A percentile compares a stretch with the other conserved stretches of the same genome.
These are phyloP conservation scores for Pestalotiopsis sp. DNA, from an alignment of 2,329 filamentous ascomycete species.

Conservation along the genomic window DNA sequence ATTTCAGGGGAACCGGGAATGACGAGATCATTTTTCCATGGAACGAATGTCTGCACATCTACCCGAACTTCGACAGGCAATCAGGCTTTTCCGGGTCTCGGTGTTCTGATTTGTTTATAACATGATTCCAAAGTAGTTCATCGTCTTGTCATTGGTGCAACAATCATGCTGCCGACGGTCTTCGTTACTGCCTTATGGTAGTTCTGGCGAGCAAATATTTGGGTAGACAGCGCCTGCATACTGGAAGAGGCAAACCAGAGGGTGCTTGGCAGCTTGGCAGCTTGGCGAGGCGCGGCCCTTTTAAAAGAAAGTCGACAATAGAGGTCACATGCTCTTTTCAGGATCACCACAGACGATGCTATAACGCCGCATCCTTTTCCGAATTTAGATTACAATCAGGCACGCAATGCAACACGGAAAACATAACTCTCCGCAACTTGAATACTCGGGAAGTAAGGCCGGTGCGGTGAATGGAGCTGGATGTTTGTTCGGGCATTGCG, in stretches of 20 bases:
- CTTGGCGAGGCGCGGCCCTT: background rate
- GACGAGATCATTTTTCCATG: background rate
- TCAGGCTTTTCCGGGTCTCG: background rate
- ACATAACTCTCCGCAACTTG: background rate
- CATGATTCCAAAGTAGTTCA: background rate
- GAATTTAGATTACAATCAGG: background rate
- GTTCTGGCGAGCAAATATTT: background rate
- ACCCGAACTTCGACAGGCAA: background rate
- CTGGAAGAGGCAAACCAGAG: background rate
- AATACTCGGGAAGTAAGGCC: background rate
- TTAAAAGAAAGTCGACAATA: background rate
- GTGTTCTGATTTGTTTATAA: background rate
- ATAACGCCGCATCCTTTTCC: background rate
- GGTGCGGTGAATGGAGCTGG: background rate
- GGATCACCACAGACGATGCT: background rate
- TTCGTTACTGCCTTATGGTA: background rate
- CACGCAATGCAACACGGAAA: background rate
- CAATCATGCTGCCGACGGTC: background rate
- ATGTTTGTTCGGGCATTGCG: background rate
- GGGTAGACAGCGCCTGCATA: background rate
- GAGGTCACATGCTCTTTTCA: background rate
- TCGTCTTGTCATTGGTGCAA: background rate
- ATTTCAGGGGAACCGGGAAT: background rate
- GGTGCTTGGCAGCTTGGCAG: slow-evolving; percentile 10
- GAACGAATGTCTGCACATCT: background rate